Evolutionary conservation across 345 rosid species (phyloP).

Genomic region (Pistacia integerrima): DNA sequence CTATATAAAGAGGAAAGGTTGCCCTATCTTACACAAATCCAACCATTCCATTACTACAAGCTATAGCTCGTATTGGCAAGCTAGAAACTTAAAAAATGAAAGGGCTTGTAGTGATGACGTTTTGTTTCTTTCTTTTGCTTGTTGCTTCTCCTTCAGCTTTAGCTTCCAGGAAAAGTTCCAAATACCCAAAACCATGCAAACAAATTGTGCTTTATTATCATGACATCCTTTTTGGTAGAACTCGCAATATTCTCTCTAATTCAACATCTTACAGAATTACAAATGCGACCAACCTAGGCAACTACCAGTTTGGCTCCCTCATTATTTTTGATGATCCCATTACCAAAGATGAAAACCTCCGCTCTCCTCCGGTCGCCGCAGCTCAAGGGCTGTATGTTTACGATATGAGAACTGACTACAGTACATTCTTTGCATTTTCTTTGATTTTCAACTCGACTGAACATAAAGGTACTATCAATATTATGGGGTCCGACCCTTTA

Average conservation of each 20-base stretch:
- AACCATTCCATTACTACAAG: no score
- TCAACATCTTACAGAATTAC: conserved; percentile 50
- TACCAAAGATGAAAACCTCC: conserved; percentile 44
- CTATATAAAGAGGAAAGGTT: background rate
- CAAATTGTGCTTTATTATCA: conserved; percentile 50
- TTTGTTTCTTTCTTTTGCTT: conserved; percentile 18
- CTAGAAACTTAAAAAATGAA: conserved; percentile 17
- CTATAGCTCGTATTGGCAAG: no score
- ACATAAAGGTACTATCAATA: conserved; percentile 58
- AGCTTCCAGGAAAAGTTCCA: conserved; percentile 15
- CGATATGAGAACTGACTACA: conserved; percentile 44
- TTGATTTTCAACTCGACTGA: conserved; percentile 65
- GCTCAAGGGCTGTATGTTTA: conserved; percentile 79
- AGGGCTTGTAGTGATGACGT: conserved; percentile 11
- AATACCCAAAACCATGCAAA: conserved; percentile 51
- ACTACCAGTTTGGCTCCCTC: conserved; percentile 45
- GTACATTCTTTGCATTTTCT: conserved; percentile 61
- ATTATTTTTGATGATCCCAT: conserved; percentile 65
- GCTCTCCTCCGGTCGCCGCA: conserved; percentile 44
- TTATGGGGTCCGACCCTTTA: conserved; percentile 69
- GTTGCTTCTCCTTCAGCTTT: conserved; percentile 28
- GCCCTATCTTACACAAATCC: background rate
- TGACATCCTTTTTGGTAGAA: conserved; percentile 55
- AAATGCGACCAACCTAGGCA: conserved; percentile 22
- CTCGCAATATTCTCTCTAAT: conserved; percentile 31